Evolutionary conservation across 768 basidiomycete species (phyloP).

Genomic region (Serendipita vermifera): DNA sequence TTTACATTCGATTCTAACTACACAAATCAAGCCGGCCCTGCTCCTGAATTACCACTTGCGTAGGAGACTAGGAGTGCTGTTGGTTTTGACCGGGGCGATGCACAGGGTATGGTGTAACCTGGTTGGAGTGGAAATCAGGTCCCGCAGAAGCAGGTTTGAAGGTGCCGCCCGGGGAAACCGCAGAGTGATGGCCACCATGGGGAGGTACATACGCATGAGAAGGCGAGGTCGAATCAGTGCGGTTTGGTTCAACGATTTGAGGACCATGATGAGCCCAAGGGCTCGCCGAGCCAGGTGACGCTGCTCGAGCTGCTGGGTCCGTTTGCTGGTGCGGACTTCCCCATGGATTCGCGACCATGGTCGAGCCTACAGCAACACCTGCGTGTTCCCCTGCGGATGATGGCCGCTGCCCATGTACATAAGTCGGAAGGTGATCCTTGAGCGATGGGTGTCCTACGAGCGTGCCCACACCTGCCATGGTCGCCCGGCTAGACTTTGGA

Average conservation of each 20-base stretch:
- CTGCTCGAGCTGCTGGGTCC: neutral
- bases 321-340: neutral
- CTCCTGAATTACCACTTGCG: too few relatives aligned
- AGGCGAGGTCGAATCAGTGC: constrained; percentile 1
- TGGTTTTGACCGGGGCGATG: neutral
- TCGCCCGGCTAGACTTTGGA: neutral
- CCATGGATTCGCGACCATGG: neutral
- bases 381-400: neutral
- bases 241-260: neutral
- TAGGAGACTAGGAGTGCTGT: too few relatives aligned
- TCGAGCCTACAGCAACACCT: neutral
- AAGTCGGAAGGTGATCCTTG: neutral
- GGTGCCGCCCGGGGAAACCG: neutral
- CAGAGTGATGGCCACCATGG: too few relatives aligned
- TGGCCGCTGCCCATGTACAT: neutral
- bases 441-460: neutral
- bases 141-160: constrained; percentile 2
- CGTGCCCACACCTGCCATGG: constrained; percentile 5
- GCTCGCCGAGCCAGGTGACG: neutral
- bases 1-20: too few relatives aligned
- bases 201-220: neutral
- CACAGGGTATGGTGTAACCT: neutral
- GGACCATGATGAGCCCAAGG: neutral
- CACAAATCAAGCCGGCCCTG: too few relatives aligned
- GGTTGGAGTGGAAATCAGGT: neutral